Conservation (phyloP, 2,329 filamentous ascomycete genomes). For the Verticillium nonalfalfae region DNA sequence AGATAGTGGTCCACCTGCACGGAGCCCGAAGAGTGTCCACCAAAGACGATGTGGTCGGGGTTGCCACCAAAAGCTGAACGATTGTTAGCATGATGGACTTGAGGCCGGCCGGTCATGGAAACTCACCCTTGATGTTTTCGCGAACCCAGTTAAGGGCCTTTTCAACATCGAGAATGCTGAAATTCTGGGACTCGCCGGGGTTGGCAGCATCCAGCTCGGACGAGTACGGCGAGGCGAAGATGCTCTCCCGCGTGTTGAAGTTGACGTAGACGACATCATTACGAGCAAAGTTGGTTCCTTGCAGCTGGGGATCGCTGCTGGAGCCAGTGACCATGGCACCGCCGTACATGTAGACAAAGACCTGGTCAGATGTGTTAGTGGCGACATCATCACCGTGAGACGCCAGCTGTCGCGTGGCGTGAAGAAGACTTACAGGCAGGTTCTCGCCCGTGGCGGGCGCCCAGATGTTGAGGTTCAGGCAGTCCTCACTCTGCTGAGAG, state of each 20-base stretch:
- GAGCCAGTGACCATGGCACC: constrained; percentile 34
- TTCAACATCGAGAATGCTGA: constrained; percentile 28
- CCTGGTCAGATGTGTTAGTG: constrained; percentile 11
- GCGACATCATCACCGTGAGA: background rate
- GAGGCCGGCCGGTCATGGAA: background rate
- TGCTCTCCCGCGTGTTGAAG: constrained; percentile 33
- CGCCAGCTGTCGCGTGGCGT: background rate
- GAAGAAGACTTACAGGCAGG: constrained; percentile 17
- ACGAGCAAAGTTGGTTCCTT: constrained; percentile 26
- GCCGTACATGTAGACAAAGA: constrained; percentile 37
- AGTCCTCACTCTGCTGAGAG: constrained; percentile 27
- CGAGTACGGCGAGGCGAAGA: constrained; percentile 36
- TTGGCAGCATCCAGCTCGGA: constrained; percentile 23
- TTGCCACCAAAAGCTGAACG: constrained; percentile 32
- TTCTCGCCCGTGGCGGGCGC: constrained; percentile 16
- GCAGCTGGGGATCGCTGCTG: constrained; percentile 30
- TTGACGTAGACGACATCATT: constrained; percentile 29
- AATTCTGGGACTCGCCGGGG: constrained; percentile 17
- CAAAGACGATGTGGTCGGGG: constrained; percentile 36
- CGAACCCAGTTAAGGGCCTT: constrained; percentile 31
- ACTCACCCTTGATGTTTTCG: constrained; percentile 24
- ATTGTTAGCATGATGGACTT: background rate
- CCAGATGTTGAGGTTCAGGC: constrained; percentile 35
- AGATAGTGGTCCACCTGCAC: constrained; percentile 34
- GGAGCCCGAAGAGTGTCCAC: constrained; percentile 30